A percentile compares a stretch with the other conserved stretches of the same genome.
Evolutionary conservation across 495 filamentous ascomycete genomes (phyloP).

Genomic region (Aspergillus biplanus): DNA sequence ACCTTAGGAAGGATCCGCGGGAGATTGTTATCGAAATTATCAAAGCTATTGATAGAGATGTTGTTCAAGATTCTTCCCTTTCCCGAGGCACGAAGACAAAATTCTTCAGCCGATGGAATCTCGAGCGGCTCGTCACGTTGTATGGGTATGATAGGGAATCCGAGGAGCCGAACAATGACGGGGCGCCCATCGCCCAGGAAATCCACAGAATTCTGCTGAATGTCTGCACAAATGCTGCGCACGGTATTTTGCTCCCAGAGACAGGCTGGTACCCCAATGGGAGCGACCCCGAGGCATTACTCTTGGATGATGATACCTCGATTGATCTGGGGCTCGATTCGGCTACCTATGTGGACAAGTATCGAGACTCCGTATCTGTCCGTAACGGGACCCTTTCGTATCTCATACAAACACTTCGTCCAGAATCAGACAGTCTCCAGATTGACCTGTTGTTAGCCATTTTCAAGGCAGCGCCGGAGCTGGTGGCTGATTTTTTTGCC

Average conservation of each 20-base stretch:
- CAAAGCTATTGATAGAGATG: slow-evolving; percentile 61
- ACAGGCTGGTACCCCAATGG: slow-evolving; percentile 76
- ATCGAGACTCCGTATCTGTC: slow-evolving; percentile 66
- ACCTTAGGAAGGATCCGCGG: slow-evolving; percentile 72
- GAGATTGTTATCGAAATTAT: slow-evolving; percentile 71
- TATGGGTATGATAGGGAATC: slow-evolving; percentile 62
- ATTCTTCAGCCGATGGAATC: slow-evolving; percentile 69
- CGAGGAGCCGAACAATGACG: slow-evolving; percentile 39
- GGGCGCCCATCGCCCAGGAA: slow-evolving; percentile 54
- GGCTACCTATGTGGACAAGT: slow-evolving; percentile 66
- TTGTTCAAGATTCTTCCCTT: slow-evolving; percentile 72
- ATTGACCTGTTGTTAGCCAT: slow-evolving; percentile 78
- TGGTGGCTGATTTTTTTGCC: slow-evolving; percentile 83
- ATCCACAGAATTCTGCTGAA: slow-evolving; percentile 73
- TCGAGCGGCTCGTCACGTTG: slow-evolving; percentile 71
- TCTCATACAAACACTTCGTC: slow-evolving; percentile 78
- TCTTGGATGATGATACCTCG: slow-evolving; percentile 46
- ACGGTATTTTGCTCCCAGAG: slow-evolving; percentile 69
- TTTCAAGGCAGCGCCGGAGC: slow-evolving; percentile 78
- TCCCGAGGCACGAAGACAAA: slow-evolving; percentile 69
- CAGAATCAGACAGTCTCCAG: slow-evolving; percentile 80
- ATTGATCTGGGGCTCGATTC: slow-evolving; percentile 74
- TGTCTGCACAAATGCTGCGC: slow-evolving; percentile 70
- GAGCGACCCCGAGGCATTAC: slow-evolving; percentile 55
- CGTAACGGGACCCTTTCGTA: slow-evolving; percentile 74